A percentile compares a stretch with the other conserved stretches of the same genome.
Conservation (phyloP, 345 rosid species). For the Turritis glabra region DNA sequence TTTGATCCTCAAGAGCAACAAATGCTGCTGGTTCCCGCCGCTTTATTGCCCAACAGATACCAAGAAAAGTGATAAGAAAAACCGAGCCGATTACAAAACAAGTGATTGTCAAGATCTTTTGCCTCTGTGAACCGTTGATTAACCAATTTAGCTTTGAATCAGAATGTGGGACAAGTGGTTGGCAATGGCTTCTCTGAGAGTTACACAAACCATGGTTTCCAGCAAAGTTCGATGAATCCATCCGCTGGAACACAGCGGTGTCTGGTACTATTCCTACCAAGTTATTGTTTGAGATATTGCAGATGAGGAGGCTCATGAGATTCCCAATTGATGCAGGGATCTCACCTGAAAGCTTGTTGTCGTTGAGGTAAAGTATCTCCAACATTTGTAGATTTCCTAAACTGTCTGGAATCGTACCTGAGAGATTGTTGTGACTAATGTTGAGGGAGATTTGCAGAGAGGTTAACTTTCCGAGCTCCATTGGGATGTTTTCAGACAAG, state of each 20-base stretch:
- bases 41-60: constrained; percentile 57
- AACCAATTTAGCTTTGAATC: constrained; percentile 44
- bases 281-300: constrained; percentile 79
- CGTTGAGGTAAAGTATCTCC: constrained; percentile 69
- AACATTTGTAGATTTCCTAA: constrained; percentile 73
- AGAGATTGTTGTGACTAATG: constrained; percentile 69
- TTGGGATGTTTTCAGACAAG: constrained; percentile 64
- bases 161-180: constrained; percentile 31
- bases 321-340: constrained; percentile 66
- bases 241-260: constrained; percentile 58
- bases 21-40: constrained; percentile 45
- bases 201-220: constrained; percentile 68
- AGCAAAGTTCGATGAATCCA: constrained; percentile 63
- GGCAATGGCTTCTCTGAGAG: constrained; percentile 45
- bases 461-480: constrained; percentile 59
- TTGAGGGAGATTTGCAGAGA: constrained; percentile 84
- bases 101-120: constrained; percentile 51
- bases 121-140: constrained; percentile 36
- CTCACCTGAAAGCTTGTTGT: constrained; percentile 72
- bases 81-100: constrained; percentile 50
- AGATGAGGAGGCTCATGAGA: constrained; percentile 71
- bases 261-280: constrained; percentile 67
- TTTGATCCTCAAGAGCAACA: constrained; percentile 47
- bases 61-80: constrained; percentile 50
- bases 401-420: constrained; percentile 64